Percentiles rank a stretch among this genome's conserved stretches.
Conservation (phyloP, 805 yeast species). For the Geotrichum ghanense region DNA sequence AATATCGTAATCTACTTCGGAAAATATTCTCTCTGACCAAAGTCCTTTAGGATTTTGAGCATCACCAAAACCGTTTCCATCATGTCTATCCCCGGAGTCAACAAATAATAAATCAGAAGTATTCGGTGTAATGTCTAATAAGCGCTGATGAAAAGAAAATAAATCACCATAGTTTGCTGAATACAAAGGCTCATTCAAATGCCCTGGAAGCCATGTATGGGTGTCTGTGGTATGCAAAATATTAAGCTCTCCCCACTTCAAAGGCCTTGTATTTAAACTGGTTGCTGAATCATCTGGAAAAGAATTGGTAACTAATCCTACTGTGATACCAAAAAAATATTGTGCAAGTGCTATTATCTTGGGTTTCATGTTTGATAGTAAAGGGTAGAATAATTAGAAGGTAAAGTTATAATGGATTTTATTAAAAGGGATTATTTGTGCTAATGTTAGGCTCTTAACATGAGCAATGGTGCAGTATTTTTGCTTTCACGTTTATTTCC, state of each 20-base stretch:
- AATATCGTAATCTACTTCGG: slow-evolving; percentile 55
- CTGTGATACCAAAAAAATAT: no score
- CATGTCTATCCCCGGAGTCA: slow-evolving; percentile 91
- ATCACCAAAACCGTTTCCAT: slow-evolving; percentile 87
- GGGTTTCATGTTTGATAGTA: no score
- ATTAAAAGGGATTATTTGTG: no score
- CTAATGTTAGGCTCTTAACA: no score
- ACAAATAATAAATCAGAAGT: slow-evolving; percentile 59
- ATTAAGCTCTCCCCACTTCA: slow-evolving; percentile 63
- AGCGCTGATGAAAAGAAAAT: slow-evolving; percentile 47
- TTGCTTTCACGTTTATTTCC: no score
- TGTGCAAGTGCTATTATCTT: no score
- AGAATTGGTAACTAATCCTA: no score
- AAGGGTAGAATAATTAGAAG: no score
- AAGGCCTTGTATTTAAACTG: not conserved
- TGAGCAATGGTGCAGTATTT: no score
- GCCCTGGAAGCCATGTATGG: slow-evolving; percentile 93
- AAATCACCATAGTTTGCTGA: slow-evolving; percentile 92
- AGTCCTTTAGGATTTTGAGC: slow-evolving; percentile 64
- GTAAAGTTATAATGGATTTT: no score
- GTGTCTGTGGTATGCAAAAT: slow-evolving; percentile 94
- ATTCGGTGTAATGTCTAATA: slow-evolving; percentile 22
- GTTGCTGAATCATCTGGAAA: no score
- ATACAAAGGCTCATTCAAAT: slow-evolving; percentile 62
- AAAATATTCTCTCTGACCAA: slow-evolving; percentile 50